phyloP scores from a whole-genome alignment of 306 rosid genomes.

The Quercus dentata region DNA sequence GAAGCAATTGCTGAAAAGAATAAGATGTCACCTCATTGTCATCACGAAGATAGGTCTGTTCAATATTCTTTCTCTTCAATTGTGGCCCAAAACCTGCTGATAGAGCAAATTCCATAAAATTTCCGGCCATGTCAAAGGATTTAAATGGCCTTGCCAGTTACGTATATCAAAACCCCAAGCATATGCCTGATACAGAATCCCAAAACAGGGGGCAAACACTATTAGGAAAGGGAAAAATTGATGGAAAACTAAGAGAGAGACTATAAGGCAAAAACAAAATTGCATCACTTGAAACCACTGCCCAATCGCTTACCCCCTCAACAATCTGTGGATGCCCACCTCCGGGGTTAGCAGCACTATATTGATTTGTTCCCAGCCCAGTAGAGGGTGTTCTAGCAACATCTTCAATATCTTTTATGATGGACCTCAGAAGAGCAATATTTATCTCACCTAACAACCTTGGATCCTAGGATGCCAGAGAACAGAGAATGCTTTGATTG shows the following conservation, averaged over 20 bases:
- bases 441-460: constrained; percentile 76
- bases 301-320: constrained; percentile 56
- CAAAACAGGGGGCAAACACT: not conserved
- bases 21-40: constrained; percentile 48
- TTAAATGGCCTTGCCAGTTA: constrained; percentile 65
- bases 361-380: constrained; percentile 54
- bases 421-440: constrained; percentile 58
- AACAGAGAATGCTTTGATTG: constrained; percentile 8
- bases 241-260: not conserved
- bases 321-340: constrained; percentile 77
- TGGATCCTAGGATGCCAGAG: constrained; percentile 51
- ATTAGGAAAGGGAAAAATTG: not conserved
- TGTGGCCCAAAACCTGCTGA: constrained; percentile 83
- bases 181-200: constrained; percentile 51
- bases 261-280: constrained; percentile 3
- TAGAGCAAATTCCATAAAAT: constrained; percentile 77
- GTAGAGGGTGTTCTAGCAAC: constrained; percentile 54
- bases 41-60: constrained; percentile 32
- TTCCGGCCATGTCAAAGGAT: constrained; percentile 89
- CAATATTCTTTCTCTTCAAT: constrained; percentile 44
- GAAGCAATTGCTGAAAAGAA: not conserved
- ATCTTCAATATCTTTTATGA: constrained; percentile 75
- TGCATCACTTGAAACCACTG: constrained; percentile 14
- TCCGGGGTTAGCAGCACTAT: constrained; percentile 45
- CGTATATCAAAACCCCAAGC: constrained; percentile 78